Evolutionary conservation across 202 grass and related monocot species (phyloP).

Genomic region (Schoenoplectus triqueter): DNA sequence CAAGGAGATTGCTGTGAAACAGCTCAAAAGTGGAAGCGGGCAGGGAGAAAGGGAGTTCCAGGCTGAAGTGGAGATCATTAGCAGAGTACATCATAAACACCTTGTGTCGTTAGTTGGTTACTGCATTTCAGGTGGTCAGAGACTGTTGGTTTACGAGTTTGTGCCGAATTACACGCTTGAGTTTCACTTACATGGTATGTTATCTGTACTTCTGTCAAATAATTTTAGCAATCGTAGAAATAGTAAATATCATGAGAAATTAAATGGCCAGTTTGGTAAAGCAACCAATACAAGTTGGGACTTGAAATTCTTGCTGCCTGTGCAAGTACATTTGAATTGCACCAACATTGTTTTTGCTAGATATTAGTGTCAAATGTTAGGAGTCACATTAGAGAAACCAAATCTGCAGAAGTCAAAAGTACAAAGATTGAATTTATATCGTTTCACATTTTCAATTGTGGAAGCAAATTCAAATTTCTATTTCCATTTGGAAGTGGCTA

Average conservation of each 20-base stretch:
- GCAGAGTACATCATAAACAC: slow-evolving; percentile 90
- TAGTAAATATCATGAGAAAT: slow-evolving; percentile 22
- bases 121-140: slow-evolving; percentile 69
- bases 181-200: slow-evolving; percentile 88
- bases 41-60: slow-evolving; percentile 88
- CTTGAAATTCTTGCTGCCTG: not conserved
- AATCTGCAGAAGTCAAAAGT: not conserved
- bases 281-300: not conserved
- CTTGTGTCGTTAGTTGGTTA: slow-evolving; percentile 89
- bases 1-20: slow-evolving; percentile 87
- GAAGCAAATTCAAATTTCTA: slow-evolving; percentile 31
- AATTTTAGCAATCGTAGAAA: slow-evolving; percentile 30
- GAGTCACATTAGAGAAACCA: not conserved
- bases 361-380: not conserved
- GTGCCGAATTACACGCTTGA: slow-evolving; percentile 89
- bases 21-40: slow-evolving; percentile 67
- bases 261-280: not conserved
- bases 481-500: slow-evolving; percentile 13
- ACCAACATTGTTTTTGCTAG: not conserved
- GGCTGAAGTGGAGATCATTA: slow-evolving; percentile 89
- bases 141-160: slow-evolving; percentile 91
- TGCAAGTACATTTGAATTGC: not conserved
- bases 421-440: slow-evolving; percentile 13
- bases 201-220: not conserved
- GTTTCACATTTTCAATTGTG: not conserved